A percentile compares a stretch with the other conserved stretches of the same genome.
phyloP scores from a whole-genome alignment of 345 rosid species.

The Carallia brachiata region DNA sequence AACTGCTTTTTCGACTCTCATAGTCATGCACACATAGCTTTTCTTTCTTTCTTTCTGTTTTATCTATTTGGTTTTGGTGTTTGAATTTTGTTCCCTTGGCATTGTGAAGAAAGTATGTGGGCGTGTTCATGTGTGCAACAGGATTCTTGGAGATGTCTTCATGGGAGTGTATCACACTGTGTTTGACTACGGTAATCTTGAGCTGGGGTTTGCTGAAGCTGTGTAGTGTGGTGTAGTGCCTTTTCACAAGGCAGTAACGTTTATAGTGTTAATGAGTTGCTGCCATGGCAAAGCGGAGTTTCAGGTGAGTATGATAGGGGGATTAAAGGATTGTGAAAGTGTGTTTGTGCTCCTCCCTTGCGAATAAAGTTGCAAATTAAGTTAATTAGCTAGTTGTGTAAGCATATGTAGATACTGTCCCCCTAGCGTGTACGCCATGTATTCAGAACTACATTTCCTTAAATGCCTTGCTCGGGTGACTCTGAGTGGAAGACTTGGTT shows the following conservation, averaged over 20 bases:
- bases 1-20: background rate
- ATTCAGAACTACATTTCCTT: no score
- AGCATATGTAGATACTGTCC: no score
- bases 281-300: background rate
- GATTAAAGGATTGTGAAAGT: background rate
- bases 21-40: background rate
- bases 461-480: no score
- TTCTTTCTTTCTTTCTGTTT: background rate
- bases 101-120: background rate
- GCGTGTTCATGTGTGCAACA: constrained; percentile 10
- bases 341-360: background rate
- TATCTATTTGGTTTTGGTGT: background rate
- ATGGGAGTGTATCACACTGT: constrained; percentile 80
- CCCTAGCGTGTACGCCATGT: no score
- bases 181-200: constrained; percentile 61
- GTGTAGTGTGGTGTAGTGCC: constrained; percentile 19
- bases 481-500: no score
- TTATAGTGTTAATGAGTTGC: background rate
- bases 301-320: no score
- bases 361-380: no score
- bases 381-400: no score
- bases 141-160: constrained; percentile 82
- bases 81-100: no score
- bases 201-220: constrained; percentile 66
- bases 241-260: background rate